Evolutionary conservation across 306 rosid species (phyloP), one percentile per base, ranked within the genome.

Genomic region (Datisca glomerata): DNA sequence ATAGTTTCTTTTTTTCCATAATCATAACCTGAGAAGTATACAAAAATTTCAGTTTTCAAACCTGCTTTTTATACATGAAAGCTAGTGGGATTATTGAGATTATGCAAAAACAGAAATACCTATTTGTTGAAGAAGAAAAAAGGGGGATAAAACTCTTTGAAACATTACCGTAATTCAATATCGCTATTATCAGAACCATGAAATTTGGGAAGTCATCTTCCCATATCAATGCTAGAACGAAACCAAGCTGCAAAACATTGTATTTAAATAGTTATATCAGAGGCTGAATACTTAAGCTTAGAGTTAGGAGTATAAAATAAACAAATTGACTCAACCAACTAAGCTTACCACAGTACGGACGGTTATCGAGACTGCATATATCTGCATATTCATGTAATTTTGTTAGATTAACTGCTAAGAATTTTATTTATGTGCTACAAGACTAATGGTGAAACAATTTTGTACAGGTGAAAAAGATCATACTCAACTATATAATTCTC

Each of bases 141-240:
- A 14, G 11, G 4, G 8, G 3, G 45, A 15, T 19, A 24, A 12
- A 19, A 12, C 21, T 21, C 49, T 33, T 46, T 60, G 37, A 42
- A 7, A 41, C 33, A 48, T 67, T 79, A 84, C 92, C 94, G 52
- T 84, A 86, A 73, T 84, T 84, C 47, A 84, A 61, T 59, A 84
- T 84, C n/a, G 94, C 92, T 57, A 84, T 63, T 28, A 79, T 76
- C 59, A 84, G 70, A 62, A 84, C 94, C 94, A 84, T 84, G 77
- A 84, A 84, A 45, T 92, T 92, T 43, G 92, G 94, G 71, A 84
- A 84, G 53, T 84, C 92, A 52, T 75, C 79, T 63, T 79, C 86
- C 94, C 94, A 84, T 51, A 84, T 84, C 72, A 79, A 57, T 9
- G 94, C 86, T 37, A 84, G 72, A 52, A 74, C 73, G 15, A 79